Percentiles rank a stretch among this genome's conserved stretches.
phyloP scores from a whole-genome alignment of 768 basidiomycete species.

The Rhizopogon roseolus region DNA sequence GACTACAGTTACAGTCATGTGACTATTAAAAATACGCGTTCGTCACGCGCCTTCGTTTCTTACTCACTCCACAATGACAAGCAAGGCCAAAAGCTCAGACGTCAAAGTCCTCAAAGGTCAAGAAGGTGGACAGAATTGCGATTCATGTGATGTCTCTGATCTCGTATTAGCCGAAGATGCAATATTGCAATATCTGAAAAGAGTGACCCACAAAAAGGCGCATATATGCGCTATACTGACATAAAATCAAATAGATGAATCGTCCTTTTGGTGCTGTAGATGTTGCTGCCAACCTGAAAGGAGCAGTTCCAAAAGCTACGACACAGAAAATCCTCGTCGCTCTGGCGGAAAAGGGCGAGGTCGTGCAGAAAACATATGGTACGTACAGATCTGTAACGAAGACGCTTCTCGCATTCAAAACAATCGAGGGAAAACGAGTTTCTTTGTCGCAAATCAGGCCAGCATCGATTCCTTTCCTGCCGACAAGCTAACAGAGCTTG shows the following conservation, averaged over 20 bases:
- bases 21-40: background rate
- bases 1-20: background rate
- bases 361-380: constrained; percentile 85
- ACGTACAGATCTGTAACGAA: constrained; percentile 15
- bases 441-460: constrained; percentile 83
- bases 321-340: constrained; percentile 79
- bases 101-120: constrained; percentile 68
- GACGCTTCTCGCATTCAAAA: background rate
- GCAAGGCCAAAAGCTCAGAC: constrained; percentile 49
- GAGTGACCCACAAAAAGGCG: constrained; percentile 32
- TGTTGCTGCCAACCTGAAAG: constrained; percentile 86
- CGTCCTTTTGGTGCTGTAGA: constrained; percentile 93
- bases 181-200: constrained; percentile 75
- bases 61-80: constrained; percentile 22
- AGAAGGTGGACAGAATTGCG: constrained; percentile 43
- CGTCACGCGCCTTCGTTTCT: background rate
- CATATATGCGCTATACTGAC: constrained; percentile 6
- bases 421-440: constrained; percentile 68
- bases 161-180: constrained; percentile 58
- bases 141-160: background rate
- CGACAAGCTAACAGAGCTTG: constrained; percentile 56
- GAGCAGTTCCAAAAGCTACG: constrained; percentile 77
- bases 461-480: constrained; percentile 61
- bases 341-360: constrained; percentile 80
- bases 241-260: constrained; percentile 60